These are phyloP conservation scores for Cladosporium sp. DNA, from an alignment of 2,329 filamentous ascomycete genomes.

Conservation along the genomic window DNA sequence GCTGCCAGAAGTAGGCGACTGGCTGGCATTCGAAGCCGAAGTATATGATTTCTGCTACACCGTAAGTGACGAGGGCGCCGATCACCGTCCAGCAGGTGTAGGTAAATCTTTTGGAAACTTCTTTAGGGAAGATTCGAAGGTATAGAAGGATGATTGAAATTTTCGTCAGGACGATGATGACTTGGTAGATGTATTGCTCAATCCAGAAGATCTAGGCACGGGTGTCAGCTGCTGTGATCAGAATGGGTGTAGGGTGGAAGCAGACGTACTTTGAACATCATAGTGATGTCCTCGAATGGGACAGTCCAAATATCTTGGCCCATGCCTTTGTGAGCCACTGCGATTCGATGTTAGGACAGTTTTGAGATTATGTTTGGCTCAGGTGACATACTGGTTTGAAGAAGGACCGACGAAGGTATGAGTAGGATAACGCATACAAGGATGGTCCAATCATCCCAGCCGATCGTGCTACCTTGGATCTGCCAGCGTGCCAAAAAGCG, in stretches of 20 bases:
- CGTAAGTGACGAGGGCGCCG: neutral
- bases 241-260: neutral
- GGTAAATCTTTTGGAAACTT: neutral
- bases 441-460: constrained; percentile 15
- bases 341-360: neutral
- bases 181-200: constrained; percentile 2
- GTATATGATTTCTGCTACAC: neutral
- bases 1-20: neutral
- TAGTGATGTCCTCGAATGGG: neutral
- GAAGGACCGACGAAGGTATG: constrained; percentile 1
- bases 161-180: neutral
- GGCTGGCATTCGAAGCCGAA: neutral
- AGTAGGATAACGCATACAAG: neutral
- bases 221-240: neutral
- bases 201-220: neutral
- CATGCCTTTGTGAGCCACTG: neutral
- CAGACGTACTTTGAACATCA: neutral
- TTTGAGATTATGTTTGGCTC: neutral
- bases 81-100: neutral
- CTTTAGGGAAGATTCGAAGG: neutral
- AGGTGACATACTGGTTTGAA: constrained; percentile 4
- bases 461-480: neutral
- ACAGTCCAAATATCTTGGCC: neutral
- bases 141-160: neutral
- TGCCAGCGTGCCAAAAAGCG: constrained; percentile 1